Evolutionary conservation across 352 stramenopile genomes (phyloP), one percentile per base, ranked within the genome.

Genomic region (Phytophthora niederhauseri): DNA sequence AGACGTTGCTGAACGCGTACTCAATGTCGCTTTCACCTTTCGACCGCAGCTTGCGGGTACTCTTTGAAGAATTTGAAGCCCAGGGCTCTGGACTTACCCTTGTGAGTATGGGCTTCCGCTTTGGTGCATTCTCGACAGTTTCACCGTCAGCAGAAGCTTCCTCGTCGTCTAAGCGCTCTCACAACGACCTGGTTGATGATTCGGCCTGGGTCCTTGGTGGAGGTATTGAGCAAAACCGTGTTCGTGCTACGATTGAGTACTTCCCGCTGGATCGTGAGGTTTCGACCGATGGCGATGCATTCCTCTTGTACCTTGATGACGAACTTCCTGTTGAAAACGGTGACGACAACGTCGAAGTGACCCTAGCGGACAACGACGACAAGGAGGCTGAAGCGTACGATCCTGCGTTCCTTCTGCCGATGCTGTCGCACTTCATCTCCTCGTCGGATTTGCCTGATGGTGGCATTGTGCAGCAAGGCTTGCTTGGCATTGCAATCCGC

Each of bases 381-480:
- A 58, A 59, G 2, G 49, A 65, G 19, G 41, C 54, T 1, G 50
- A 70, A 14, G 61, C 82, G 7, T 96, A 95, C 58, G 87, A 96
- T 30, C 87, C 87, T 4, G 84, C 85, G 15, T 93, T 88, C 66
- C 68, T 96, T 6, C 53, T 95, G 6, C 85, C 89, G 8, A 89
- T 94, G 82, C 66, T 96, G 14, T 74, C 87, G 28, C 79, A 90
- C 31, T 92, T 92, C 17, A 79, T 94, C n/a, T 84, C 85, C 7
- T 88, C 84, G 1, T 94, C 87, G 2, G 72, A 89, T 19, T 71
- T 95, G 11, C 65, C 81, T 0, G 82, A 93, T 28, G 61, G 61
- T 3, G 75, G 76, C 2, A 66, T 94, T 14, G 78, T 94, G 9
- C 82, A 93, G 60, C 87, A 93, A 68, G 86, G 87, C 17, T 71